Evolutionary conservation across 2,329 filamentous ascomycete genomes (phyloP).

Genomic region (Colletotrichum somersetense): DNA sequence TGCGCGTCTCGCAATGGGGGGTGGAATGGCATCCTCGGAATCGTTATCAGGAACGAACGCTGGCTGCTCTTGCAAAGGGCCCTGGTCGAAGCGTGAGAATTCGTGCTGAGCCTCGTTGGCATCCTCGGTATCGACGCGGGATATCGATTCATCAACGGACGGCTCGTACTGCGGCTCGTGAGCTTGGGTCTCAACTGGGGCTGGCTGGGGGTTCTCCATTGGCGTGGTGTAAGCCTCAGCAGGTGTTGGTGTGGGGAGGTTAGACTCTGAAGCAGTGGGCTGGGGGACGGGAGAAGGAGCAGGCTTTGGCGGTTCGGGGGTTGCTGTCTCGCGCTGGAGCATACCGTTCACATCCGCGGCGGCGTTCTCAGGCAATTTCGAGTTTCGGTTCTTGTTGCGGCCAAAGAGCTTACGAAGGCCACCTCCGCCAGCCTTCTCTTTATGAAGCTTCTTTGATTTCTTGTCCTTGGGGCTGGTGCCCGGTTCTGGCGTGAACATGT

Average conservation of each 20-base stretch:
- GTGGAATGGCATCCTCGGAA: conserved; percentile 62
- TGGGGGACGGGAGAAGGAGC: conserved; percentile 43
- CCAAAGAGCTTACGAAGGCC: conserved; percentile 76
- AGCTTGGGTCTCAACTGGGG: conserved; percentile 37
- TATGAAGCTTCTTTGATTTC: conserved; percentile 67
- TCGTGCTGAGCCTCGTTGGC: conserved; percentile 70
- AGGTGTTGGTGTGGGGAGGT: conserved; percentile 41
- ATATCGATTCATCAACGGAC: conserved; percentile 62
- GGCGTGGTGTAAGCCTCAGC: conserved; percentile 38
- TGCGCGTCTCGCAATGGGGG: conserved; percentile 63
- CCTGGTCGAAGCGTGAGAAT: conserved; percentile 84
- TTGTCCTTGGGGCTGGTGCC: conserved; percentile 60
- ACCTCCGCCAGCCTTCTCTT: conserved; percentile 58
- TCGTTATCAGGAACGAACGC: conserved; percentile 78
- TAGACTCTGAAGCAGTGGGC: conserved; percentile 41
- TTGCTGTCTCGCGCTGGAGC: conserved; percentile 56
- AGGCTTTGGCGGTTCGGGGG: conserved; percentile 43
- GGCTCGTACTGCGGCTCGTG: conserved; percentile 58
- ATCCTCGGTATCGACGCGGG: conserved; percentile 71
- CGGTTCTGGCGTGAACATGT: conserved; percentile 56
- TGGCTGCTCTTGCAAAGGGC: conserved; percentile 87
- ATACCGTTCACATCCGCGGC: conserved; percentile 64
- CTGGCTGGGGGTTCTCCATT: conserved; percentile 39
- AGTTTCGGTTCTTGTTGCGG: conserved; percentile 71
- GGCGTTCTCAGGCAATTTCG: conserved; percentile 68